Evolutionary conservation across 257 asterid genomes (phyloP).

Genomic region (Gentiana dahurica): DNA sequence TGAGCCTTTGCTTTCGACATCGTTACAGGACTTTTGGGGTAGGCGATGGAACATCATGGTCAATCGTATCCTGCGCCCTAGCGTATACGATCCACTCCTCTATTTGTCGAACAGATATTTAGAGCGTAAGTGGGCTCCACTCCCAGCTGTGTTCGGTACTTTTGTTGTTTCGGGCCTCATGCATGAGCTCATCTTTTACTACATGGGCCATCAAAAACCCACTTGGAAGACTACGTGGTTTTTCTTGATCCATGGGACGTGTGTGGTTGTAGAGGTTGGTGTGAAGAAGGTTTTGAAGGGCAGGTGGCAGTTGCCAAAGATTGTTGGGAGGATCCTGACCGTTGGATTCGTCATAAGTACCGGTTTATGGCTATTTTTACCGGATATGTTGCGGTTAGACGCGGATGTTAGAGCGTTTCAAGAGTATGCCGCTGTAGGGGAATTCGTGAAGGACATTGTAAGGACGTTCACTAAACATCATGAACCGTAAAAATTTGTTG

Average conservation of each 20-base stretch:
- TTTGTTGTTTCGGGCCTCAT: slow-evolving; percentile 47
- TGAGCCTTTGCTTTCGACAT: slow-evolving; percentile 18
- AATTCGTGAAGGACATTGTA: neutral
- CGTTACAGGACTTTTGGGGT: no score
- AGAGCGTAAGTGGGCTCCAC: slow-evolving; percentile 24
- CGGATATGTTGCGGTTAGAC: neutral
- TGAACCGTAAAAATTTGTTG: no score
- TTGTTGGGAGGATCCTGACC: neutral
- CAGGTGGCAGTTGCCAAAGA: neutral
- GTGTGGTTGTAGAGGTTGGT: slow-evolving; percentile 23
- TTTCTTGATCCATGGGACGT: slow-evolving; percentile 34
- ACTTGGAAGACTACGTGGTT: slow-evolving; percentile 29
- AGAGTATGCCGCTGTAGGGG: neutral
- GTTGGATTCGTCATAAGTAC: neutral
- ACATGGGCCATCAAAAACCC: slow-evolving; percentile 32
- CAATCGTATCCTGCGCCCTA: no score
- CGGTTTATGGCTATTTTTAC: neutral
- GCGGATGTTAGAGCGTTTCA: neutral
- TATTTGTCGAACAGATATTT: neutral
- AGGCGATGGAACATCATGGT: no score
- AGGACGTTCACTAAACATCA: neutral
- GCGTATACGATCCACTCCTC: slow-evolving; percentile 18
- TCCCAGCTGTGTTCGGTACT: neutral
- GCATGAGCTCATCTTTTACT: slow-evolving; percentile 43
- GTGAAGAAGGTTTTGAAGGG: slow-evolving; percentile 13